phyloP scores from a whole-genome alignment of 1,284 basidiomycete genomes.

The Butyriboletus appendiculatus region DNA sequence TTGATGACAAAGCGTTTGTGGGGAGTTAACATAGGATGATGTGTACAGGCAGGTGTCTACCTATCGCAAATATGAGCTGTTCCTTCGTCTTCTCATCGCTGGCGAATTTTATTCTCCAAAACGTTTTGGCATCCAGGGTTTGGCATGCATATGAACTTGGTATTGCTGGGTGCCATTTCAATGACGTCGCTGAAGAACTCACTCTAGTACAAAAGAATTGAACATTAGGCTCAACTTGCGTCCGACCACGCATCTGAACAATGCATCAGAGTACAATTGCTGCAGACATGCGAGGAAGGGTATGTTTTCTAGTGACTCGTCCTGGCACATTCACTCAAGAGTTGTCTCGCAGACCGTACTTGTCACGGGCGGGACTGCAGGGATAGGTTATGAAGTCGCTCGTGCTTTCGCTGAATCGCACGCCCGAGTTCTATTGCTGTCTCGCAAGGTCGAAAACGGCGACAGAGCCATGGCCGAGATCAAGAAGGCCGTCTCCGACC shows the following conservation, averaged over 20 bases:
- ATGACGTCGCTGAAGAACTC: not conserved
- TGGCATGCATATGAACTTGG: not conserved
- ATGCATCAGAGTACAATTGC: conserved; percentile 4
- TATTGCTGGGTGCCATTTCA: not conserved
- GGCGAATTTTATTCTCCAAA: too few species aligned
- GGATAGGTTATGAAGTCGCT: conserved; percentile 44
- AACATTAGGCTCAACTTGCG: not conserved
- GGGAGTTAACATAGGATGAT: conserved; percentile 36
- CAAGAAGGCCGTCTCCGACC: conserved; percentile 12
- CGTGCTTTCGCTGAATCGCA: conserved; percentile 39
- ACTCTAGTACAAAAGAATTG: not conserved
- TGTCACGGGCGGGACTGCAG: conserved; percentile 45
- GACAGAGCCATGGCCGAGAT: too few species aligned
- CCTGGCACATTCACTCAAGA: not conserved
- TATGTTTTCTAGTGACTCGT: not conserved
- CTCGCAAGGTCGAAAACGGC: conserved; percentile 7
- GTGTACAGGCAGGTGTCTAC: not conserved
- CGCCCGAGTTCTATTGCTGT: conserved; percentile 44
- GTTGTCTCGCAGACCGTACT: conserved; percentile 34
- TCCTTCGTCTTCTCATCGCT: not conserved
- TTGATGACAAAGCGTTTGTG: conserved; percentile 58
- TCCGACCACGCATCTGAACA: not conserved
- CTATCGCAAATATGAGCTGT: not conserved
- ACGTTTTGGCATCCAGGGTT: not conserved
- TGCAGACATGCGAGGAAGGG: conserved; percentile 11